Base-by-base conservation (phyloP, 2,329 filamentous ascomycete genomes). In the Aspergillus pseudoglaucus region DNA sequence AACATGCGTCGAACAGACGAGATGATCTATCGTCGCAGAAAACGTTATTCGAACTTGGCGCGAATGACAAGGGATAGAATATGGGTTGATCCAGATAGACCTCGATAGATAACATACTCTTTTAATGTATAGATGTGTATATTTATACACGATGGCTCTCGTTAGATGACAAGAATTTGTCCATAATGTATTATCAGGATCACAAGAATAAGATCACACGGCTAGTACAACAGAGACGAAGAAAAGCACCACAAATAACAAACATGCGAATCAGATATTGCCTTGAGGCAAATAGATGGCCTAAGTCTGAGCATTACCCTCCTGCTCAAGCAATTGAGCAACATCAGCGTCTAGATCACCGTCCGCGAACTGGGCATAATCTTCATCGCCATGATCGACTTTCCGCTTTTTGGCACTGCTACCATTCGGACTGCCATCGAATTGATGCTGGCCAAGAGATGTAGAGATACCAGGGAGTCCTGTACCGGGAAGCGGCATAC, bases 291-390 rank as follows among this genome's bases (percentile, higher is more conserved):
- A 25, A 42, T 14, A 42, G 12, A 42, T 25, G 25, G 7, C n/a
- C 35, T 41, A 52, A 39, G 48, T 50, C 41, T 58, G 53, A 17
- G 50, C 30, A 44, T 59, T 58, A 43, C 63, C 68, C 52, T 75
- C 73, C 50, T 74, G 72, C 47, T 75, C 72, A 54, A 82, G 64
- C 64, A 84, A 70, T 51, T 80, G 78, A 8, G 78, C 78, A 42
- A 84, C 76, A 62, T 83, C 80, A 6, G 75, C 78, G 60, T 84
- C 82, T 54, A 85, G 68, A 17, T 77, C 80, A 10, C 76, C 78
- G 7, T 72, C 69, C 1, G 75, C 72, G 54, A 73, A 75, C 37
- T 74, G 71, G 38, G 69, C 66, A 53, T 68, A 69, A 42, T 67
- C 68, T 48, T 71, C 69, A 46, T 72, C 71, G 18, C 56, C 60